Evolutionary conservation across 2,329 filamentous ascomycete genomes (phyloP), one percentile per base, ranked within the genome.

Genomic region (Mycosphaerelloides madeirae): DNA sequence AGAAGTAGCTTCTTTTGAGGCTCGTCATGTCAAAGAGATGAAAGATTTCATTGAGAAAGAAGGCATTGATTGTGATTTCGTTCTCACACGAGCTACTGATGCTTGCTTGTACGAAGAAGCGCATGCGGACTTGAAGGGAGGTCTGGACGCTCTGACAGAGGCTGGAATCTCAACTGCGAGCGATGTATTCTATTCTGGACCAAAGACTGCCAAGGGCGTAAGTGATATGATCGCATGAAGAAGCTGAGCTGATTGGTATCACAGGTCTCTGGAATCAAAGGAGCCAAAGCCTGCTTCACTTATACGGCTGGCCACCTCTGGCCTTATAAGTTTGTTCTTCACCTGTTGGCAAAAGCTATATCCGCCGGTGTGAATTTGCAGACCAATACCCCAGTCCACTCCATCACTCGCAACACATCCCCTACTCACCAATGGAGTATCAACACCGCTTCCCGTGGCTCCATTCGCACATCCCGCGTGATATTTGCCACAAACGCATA

Each of bases 371-470:
- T 88, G 54, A 88, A 88, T 55, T 71, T 90, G 16, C 85, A 89
- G 65, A 88, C 84, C 3, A 79, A 75, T 44, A 89, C 85, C 6
- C 78, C 83, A 0, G 84, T 81, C 1, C 78, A 55, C 58, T 87
- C 29, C 87, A 83, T 84, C 85, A 87, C 0, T 90, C 41, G 33
- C 20, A 14, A 16, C 12, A 36, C 31, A 16, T 18, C 33, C 18
- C 9, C 22, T 25, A 5, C 5, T 25, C 31, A 39, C 12, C 15
- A 33, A 15, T 55, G 53, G 53, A 44, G 41, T 13, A 28, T 59
- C 25, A 38, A 54, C 20, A 60, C 58, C 13, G 5, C 22, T 25
- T 19, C 41, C 33, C 49, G 57, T 13, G 56, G 48, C 1, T 32
- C 46, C 1, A 55, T 67, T 29, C 59, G 60, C 38, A 53, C 55